phyloP scores from a whole-genome alignment of 2,329 filamentous ascomycete genomes.

The Aspergillus neotritici region DNA sequence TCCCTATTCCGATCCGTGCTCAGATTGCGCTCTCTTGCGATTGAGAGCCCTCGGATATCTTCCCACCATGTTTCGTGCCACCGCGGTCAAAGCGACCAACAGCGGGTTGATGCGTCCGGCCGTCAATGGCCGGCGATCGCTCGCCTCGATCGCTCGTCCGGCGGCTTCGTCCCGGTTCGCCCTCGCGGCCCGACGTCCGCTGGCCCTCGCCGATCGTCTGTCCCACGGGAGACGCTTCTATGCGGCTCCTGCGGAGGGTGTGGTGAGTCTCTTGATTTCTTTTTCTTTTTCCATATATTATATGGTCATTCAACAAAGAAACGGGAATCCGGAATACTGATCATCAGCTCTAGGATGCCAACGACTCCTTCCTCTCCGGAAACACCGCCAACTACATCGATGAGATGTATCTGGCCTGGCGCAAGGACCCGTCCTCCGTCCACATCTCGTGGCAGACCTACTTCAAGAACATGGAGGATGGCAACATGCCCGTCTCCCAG shows the following conservation, averaged over 20 bases:
- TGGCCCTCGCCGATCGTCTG: slow-evolving; percentile 37
- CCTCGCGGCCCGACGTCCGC: slow-evolving; percentile 37
- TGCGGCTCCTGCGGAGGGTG: slow-evolving; percentile 56
- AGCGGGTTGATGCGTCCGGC: slow-evolving; percentile 34
- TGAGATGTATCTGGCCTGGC: slow-evolving; percentile 99
- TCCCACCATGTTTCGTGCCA: slow-evolving; percentile 36
- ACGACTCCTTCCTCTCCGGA: slow-evolving; percentile 92
- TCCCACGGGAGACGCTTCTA: slow-evolving; percentile 47
- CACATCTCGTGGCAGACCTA: slow-evolving; percentile 99
- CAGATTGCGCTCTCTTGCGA: too few species aligned
- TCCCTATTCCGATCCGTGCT: too few species aligned
- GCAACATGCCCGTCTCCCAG: slow-evolving; percentile 95
- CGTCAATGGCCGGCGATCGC: slow-evolving; percentile 29
- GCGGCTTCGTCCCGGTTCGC: slow-evolving; percentile 25
- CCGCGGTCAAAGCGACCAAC: slow-evolving; percentile 37
- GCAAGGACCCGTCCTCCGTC: slow-evolving; percentile 83
- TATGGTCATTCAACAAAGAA: too few species aligned
- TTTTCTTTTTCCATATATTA: neutral
- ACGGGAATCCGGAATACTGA: slow-evolving; percentile 7
- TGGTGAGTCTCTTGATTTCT: slow-evolving; percentile 48
- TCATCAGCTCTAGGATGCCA: slow-evolving; percentile 62
- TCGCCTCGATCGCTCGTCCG: slow-evolving; percentile 28
- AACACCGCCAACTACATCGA: slow-evolving; percentile 99
- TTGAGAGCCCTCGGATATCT: slow-evolving; percentile 19
- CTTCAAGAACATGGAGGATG: slow-evolving; percentile 98